Evolutionary conservation across 805 yeast species (phyloP).

Genomic region (Yarrowia sp.): DNA sequence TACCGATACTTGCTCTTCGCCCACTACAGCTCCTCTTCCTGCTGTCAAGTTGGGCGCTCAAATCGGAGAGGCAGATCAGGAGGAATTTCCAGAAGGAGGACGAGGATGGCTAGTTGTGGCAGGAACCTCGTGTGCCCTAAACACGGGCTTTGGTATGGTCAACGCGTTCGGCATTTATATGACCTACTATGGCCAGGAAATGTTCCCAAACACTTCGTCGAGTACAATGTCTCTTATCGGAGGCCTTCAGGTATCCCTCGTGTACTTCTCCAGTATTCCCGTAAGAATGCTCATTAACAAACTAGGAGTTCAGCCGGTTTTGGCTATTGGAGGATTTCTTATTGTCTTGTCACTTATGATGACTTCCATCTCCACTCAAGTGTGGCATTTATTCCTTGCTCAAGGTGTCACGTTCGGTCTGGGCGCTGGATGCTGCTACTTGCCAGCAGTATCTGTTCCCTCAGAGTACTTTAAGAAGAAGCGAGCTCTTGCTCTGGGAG

Average conservation of each 20-base stretch:
- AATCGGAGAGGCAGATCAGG: conserved; percentile 45
- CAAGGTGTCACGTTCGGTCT: conserved; percentile 61
- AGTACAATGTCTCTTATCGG: conserved; percentile 63
- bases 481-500: conserved; percentile 58
- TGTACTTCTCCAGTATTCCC: conserved; percentile 52
- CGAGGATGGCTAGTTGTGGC: conserved; percentile 61
- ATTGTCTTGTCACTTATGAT: conserved; percentile 57
- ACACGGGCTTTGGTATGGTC: conserved; percentile 65
- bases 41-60: conserved; percentile 22
- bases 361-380: conserved; percentile 55
- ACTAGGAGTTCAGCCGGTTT: conserved; percentile 54
- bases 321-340: conserved; percentile 55
- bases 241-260: conserved; percentile 57
- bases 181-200: conserved; percentile 54
- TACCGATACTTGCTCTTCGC: conserved; percentile 16
- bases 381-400: conserved; percentile 61
- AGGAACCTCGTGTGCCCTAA: conserved; percentile 56
- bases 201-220: conserved; percentile 55
- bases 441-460: conserved; percentile 56
- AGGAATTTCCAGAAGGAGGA: conserved; percentile 57
- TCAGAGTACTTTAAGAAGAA: conserved; percentile 59
- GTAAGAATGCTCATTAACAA: conserved; percentile 53
- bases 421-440: conserved; percentile 56
- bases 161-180: conserved; percentile 67
- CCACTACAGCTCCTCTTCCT: conserved; percentile 7